Evolutionary conservation across 2,329 filamentous ascomycete species (phyloP).

Genomic region (Phialophora macrospora): DNA sequence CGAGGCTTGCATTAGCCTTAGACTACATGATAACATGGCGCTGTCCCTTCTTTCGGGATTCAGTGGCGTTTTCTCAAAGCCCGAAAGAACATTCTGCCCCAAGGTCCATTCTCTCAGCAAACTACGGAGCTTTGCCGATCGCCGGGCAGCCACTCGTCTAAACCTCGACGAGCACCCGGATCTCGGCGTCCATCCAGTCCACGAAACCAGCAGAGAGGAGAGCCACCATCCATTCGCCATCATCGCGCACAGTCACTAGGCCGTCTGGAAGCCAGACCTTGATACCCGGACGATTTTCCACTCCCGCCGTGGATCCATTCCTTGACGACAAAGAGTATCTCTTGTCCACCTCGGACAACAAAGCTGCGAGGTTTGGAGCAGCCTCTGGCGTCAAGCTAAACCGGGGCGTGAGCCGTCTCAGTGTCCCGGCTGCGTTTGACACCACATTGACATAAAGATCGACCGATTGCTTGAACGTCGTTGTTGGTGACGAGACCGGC

Average conservation of each 20-base stretch:
- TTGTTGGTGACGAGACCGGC: conserved; percentile 14
- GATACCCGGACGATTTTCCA: conserved; percentile 35
- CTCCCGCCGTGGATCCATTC: conserved; percentile 7
- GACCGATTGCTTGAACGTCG: conserved; percentile 32
- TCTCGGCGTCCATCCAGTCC: conserved; percentile 55
- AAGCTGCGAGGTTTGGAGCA: conserved; percentile 29
- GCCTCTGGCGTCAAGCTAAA: conserved; percentile 34
- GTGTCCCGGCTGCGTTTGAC: conserved; percentile 32
- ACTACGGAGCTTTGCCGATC: background rate
- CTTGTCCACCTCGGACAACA: conserved; percentile 33
- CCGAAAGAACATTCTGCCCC: conserved; percentile 11
- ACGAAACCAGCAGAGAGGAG: conserved; percentile 50
- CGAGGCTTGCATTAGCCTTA: conserved; percentile 19
- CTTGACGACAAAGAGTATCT: conserved; percentile 25
- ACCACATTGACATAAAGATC: conserved; percentile 38
- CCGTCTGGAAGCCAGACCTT: conserved; percentile 52
- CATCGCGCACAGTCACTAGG: conserved; percentile 46
- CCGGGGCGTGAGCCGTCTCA: conserved; percentile 35
- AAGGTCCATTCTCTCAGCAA: conserved; percentile 2
- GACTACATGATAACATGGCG: background rate
- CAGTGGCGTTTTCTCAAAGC: conserved; percentile 19
- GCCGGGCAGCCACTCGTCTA: conserved; percentile 18
- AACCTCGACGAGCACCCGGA: conserved; percentile 51
- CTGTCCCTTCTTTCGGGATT: conserved; percentile 19
- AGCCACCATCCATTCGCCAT: conserved; percentile 53